Conservation (phyloP, 1,284 basidiomycete genomes). For the Vanrija sp. region DNA sequence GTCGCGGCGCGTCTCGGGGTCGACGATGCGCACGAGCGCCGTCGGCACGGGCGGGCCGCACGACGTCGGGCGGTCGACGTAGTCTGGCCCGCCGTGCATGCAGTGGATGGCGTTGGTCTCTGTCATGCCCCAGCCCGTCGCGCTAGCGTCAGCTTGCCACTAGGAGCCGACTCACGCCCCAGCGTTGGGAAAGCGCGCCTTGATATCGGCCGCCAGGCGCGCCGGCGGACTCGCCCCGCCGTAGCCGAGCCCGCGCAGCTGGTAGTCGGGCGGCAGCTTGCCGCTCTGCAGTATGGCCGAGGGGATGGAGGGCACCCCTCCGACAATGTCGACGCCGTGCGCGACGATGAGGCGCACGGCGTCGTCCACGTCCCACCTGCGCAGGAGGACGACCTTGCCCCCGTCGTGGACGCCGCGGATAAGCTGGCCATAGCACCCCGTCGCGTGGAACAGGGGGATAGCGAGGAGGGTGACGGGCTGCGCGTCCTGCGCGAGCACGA, state of each 20-base stretch:
- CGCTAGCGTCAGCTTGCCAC: not conserved
- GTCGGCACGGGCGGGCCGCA: slow-evolving; percentile 34
- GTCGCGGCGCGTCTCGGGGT: slow-evolving; percentile 22
- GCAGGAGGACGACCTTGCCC: slow-evolving; percentile 36
- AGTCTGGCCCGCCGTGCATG: slow-evolving; percentile 33
- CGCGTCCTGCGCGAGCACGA: slow-evolving; percentile 1
- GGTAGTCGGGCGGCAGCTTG: slow-evolving; percentile 19
- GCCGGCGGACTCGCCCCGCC: slow-evolving; percentile 40
- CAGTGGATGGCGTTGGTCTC: slow-evolving; percentile 44
- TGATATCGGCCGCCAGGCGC: slow-evolving; percentile 31
- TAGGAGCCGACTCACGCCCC: not conserved
- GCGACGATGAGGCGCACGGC: slow-evolving; percentile 28
- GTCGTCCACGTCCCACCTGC: slow-evolving; percentile 33
- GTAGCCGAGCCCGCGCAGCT: slow-evolving; percentile 36
- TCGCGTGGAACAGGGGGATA: slow-evolving; percentile 45
- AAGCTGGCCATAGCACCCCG: slow-evolving; percentile 38
- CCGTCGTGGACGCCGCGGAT: slow-evolving; percentile 37
- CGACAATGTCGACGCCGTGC: slow-evolving; percentile 35
- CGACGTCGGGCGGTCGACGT: slow-evolving; percentile 18
- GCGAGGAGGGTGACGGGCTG: slow-evolving; percentile 21
- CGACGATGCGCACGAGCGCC: slow-evolving; percentile 32
- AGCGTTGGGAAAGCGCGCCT: slow-evolving; percentile 28
- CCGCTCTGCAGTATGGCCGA: slow-evolving; percentile 32
- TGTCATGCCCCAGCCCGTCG: slow-evolving; percentile 42
- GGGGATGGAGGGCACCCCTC: slow-evolving; percentile 43